phyloP scores from a whole-genome alignment of 345 rosid species.

The Reutealis trisperma region DNA sequence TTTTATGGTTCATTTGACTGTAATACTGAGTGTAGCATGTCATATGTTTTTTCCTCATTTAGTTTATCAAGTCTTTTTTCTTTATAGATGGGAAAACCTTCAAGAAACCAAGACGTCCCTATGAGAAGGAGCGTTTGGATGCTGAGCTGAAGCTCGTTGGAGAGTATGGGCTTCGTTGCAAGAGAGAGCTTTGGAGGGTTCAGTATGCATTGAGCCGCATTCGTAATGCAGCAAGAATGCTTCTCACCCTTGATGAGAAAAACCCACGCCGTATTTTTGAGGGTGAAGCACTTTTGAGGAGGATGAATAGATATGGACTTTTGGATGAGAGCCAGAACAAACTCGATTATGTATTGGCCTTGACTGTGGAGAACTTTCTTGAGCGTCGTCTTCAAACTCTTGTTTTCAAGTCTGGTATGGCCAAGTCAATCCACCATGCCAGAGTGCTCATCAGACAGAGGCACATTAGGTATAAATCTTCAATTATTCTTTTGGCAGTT shows the following conservation, averaged over 20 bases:
- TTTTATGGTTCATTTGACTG: not conserved
- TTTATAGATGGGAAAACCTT: constrained; percentile 57
- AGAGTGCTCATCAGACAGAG: constrained; percentile 69
- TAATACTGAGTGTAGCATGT: not conserved
- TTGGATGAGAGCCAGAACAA: constrained; percentile 75
- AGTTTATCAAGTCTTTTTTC: not conserved
- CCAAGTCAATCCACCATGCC: constrained; percentile 68
- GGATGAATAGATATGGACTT: constrained; percentile 64
- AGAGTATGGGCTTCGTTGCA: constrained; percentile 61
- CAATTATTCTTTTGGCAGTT: too few relatives aligned
- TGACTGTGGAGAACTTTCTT: constrained; percentile 68
- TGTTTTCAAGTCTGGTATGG: constrained; percentile 71
- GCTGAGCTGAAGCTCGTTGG: constrained; percentile 65
- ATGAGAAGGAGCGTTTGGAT: constrained; percentile 67
- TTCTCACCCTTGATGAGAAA: constrained; percentile 65
- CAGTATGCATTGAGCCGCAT: constrained; percentile 60
- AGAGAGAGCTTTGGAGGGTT: constrained; percentile 75
- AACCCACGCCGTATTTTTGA: constrained; percentile 55
- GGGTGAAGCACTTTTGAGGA: constrained; percentile 60
- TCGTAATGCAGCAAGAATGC: constrained; percentile 63
- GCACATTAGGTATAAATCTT: constrained; percentile 49
- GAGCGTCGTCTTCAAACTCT: constrained; percentile 69
- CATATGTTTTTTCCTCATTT: not conserved
- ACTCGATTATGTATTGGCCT: constrained; percentile 69
- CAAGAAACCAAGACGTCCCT: constrained; percentile 66